Evolutionary conservation across 139 green algal genomes (phyloP).

Genomic region (Dunaliella primolecta): DNA sequence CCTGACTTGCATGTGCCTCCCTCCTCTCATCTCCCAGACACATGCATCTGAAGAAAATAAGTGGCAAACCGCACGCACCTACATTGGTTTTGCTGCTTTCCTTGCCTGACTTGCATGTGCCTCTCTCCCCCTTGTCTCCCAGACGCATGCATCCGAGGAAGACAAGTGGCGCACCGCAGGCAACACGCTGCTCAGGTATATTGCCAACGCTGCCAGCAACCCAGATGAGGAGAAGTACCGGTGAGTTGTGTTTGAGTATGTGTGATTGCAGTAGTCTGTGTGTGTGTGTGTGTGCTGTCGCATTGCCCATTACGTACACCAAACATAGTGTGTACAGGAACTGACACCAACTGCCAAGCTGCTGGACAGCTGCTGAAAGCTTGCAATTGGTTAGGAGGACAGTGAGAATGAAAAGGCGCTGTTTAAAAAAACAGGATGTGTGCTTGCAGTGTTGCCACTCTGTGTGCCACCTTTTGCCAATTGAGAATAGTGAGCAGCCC

Average conservation of each 20-base stretch:
- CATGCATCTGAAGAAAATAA: constrained; percentile 47
- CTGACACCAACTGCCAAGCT: neutral
- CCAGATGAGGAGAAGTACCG: constrained; percentile 89
- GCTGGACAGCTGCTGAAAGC: neutral
- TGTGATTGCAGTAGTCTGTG: no score
- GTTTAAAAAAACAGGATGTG: neutral
- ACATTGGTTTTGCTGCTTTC: no score
- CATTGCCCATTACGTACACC: neutral
- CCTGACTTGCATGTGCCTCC: no score
- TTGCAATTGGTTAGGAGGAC: neutral
- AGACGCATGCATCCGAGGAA: constrained; percentile 46
- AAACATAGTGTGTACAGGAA: neutral
- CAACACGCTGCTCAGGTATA: constrained; percentile 72
- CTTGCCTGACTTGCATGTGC: no score
- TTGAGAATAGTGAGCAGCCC: no score
- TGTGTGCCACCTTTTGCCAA: no score
- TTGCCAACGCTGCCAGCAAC: constrained; percentile 76
- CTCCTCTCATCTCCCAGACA: neutral
- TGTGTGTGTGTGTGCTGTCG: neutral
- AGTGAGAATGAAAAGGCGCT: neutral
- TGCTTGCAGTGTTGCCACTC: no score
- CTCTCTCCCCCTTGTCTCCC: neutral
- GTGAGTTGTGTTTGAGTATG: no score
- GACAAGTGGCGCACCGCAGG: constrained; percentile 57
- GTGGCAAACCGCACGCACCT: constrained; percentile 67